Evolutionary conservation across 2,329 filamentous ascomycete species (phyloP).

Genomic region (Microascus cirrosus): DNA sequence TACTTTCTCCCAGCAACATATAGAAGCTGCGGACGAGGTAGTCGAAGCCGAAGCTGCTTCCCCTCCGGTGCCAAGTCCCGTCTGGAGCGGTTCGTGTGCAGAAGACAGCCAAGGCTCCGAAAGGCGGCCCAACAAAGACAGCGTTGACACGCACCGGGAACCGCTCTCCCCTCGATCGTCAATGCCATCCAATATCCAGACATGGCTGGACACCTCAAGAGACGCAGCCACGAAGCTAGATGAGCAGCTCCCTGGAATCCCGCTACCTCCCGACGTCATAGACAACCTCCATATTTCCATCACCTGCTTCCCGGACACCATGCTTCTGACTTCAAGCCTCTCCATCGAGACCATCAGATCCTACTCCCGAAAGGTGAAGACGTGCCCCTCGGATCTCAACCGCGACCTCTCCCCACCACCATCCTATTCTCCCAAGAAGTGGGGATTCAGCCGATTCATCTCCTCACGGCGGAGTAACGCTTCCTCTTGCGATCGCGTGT

Average conservation of each 20-base stretch:
- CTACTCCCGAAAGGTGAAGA: conserved; percentile 41
- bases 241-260: conserved; percentile 19
- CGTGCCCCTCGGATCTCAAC: conserved; percentile 11
- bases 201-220: conserved; percentile 2
- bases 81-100: neutral
- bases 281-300: conserved; percentile 43
- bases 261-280: conserved; percentile 39
- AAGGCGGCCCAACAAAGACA: neutral
- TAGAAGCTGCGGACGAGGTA: neutral
- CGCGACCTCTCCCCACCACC: neutral
- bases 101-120: neutral
- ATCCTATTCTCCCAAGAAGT: conserved; percentile 2
- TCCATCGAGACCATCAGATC: conserved; percentile 46
- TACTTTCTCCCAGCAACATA: neutral
- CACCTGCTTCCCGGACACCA: conserved; percentile 46
- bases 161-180: neutral
- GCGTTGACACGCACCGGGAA: neutral
- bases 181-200: neutral
- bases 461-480: conserved; percentile 1
- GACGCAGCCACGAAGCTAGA: neutral
- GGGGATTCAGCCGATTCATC: conserved; percentile 6
- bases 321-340: conserved; percentile 42
- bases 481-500: neutral
- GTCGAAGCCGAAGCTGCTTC: neutral
- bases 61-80: neutral